Conservation (phyloP, 768 basidiomycete genomes). For the Rhodotorula taiwanensis region DNA sequence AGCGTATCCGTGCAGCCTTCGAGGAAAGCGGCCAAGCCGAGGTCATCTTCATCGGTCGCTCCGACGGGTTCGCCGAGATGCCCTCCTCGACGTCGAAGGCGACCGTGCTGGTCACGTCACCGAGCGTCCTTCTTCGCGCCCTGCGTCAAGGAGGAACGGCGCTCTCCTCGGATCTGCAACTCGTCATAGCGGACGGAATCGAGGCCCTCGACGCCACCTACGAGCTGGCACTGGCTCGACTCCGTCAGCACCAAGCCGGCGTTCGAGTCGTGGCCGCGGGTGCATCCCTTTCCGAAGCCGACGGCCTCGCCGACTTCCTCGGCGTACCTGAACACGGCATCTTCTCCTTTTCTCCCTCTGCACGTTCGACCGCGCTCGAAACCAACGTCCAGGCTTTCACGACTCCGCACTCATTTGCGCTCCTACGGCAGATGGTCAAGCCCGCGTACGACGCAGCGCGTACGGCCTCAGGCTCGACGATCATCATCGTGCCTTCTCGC, state of each 20-base stretch:
- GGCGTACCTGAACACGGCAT: slow-evolving; percentile 55
- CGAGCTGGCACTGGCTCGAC: slow-evolving; percentile 71
- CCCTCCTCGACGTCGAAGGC: too few species aligned
- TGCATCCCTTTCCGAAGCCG: slow-evolving; percentile 69
- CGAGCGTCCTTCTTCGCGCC: slow-evolving; percentile 37
- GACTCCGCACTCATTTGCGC: slow-evolving; percentile 73
- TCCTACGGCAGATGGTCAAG: slow-evolving; percentile 87
- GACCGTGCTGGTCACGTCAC: slow-evolving; percentile 39
- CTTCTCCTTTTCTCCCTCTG: slow-evolving; percentile 70
- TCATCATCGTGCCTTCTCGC: slow-evolving; percentile 85
- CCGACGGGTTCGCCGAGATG: slow-evolving; percentile 16
- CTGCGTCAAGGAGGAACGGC: slow-evolving; percentile 14
- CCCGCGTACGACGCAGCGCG: slow-evolving; percentile 71
- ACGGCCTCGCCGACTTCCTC: slow-evolving; percentile 77
- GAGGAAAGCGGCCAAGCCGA: slow-evolving; percentile 26
- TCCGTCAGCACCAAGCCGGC: slow-evolving; percentile 57
- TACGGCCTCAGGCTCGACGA: slow-evolving; percentile 48
- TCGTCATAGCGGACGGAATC: slow-evolving; percentile 76
- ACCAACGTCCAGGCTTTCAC: slow-evolving; percentile 69
- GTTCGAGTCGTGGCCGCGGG: slow-evolving; percentile 72
- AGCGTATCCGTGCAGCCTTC: slow-evolving; percentile 40
- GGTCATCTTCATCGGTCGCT: slow-evolving; percentile 24
- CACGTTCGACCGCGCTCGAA: slow-evolving; percentile 71
- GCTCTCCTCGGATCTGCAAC: slow-evolving; percentile 49
- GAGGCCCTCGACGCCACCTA: slow-evolving; percentile 73